These are phyloP conservation scores for Senna siamea DNA, from an alignment of 306 rosid genomes.

Conservation along the genomic window DNA sequence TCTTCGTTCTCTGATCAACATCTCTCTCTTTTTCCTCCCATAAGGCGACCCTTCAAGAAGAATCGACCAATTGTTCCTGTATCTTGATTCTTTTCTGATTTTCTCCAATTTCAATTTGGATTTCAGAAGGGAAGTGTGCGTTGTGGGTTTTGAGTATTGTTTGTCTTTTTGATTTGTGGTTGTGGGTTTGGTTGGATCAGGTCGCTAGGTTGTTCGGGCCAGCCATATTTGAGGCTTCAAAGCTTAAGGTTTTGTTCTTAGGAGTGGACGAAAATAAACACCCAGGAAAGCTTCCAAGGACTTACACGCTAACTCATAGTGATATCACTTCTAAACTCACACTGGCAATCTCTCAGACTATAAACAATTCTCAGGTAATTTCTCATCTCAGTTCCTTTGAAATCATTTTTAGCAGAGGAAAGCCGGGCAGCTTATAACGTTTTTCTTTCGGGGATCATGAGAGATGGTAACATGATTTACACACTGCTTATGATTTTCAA, in stretches of 20 bases:
- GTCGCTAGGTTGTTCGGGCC: slow-evolving; percentile 90
- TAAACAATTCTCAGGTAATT: slow-evolving; percentile 83
- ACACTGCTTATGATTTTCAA: background rate
- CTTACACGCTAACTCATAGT: slow-evolving; percentile 88
- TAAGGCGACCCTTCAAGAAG: slow-evolving; percentile 47
- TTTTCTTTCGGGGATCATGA: no score
- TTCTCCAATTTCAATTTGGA: background rate
- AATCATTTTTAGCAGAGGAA: background rate
- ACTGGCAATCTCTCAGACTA: slow-evolving; percentile 82
- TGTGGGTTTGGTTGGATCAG: slow-evolving; percentile 51
- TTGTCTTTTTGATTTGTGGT: slow-evolving; percentile 11
- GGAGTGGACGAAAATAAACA: slow-evolving; percentile 91
- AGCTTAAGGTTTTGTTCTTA: slow-evolving; percentile 82
- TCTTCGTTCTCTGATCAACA: slow-evolving; percentile 39
- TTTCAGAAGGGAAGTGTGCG: background rate
- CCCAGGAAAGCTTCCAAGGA: slow-evolving; percentile 84
- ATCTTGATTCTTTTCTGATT: background rate
- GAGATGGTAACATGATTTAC: no score
- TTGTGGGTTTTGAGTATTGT: background rate
- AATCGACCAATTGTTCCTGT: slow-evolving; percentile 57
- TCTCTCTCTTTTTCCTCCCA: slow-evolving; percentile 30
- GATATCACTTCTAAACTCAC: slow-evolving; percentile 87
- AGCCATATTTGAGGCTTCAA: slow-evolving; percentile 86
- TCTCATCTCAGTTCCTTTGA: background rate
- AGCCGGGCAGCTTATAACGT: background rate